Evolutionary conservation across 2,329 filamentous ascomycete genomes (phyloP).

Genomic region (Pseudogymnoascus sp.): DNA sequence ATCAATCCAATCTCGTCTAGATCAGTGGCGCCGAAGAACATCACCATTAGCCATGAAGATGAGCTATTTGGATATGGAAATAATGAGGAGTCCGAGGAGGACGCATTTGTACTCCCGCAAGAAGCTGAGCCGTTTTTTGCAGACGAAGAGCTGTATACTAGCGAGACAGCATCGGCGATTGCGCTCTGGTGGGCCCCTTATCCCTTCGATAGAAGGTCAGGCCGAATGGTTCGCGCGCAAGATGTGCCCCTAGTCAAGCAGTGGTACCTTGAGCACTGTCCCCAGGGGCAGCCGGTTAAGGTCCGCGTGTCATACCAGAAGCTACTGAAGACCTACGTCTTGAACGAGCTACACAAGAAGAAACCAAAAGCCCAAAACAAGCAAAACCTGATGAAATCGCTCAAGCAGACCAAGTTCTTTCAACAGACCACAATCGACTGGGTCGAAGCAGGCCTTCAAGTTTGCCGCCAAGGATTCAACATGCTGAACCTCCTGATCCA

Average conservation of each 20-base stretch:
- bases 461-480: conserved; percentile 97
- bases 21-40: conserved; percentile 86
- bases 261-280: conserved; percentile 95
- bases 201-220: conserved; percentile 88
- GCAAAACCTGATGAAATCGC: conserved; percentile 77
- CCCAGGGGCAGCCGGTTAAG: conserved; percentile 85
- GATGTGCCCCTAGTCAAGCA: conserved; percentile 96
- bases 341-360: conserved; percentile 95
- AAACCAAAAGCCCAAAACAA: conserved; percentile 92
- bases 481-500: conserved; percentile 98
- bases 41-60: conserved; percentile 87
- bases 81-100: conserved; percentile 61
- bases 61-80: conserved; percentile 79
- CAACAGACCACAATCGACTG: conserved; percentile 99
- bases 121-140: conserved; percentile 80
- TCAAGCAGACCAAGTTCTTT: conserved; percentile 98
- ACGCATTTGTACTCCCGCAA: conserved; percentile 74
- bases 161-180: conserved; percentile 85
- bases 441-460: conserved; percentile 97
- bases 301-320: conserved; percentile 98
- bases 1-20: conserved; percentile 97
- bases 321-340: conserved; percentile 86
- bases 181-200: conserved; percentile 97
- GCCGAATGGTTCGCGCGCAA: conserved; percentile 91
- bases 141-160: conserved; percentile 81